phyloP scores from a whole-genome alignment of 2,329 filamentous ascomycete genomes.

The Colletotrichum eleusines region DNA sequence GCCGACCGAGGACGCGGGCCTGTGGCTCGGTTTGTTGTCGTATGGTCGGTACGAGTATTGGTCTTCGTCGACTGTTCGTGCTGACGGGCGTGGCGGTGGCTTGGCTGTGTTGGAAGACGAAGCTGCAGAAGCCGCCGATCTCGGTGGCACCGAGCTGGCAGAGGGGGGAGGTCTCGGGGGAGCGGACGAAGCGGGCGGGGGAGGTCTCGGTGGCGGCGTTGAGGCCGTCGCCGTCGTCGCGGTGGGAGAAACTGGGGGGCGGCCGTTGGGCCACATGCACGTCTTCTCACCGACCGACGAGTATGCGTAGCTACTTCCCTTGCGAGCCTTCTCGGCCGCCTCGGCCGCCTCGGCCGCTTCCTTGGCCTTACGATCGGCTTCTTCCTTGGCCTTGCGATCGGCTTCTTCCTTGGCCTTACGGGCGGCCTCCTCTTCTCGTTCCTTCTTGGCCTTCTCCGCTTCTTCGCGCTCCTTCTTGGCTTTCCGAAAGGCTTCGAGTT shows the following conservation, averaged over 20 bases:
- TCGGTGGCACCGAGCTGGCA: conserved; percentile 39
- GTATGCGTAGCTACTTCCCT: conserved; percentile 70
- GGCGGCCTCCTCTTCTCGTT: conserved; percentile 54
- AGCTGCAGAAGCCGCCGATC: conserved; percentile 46
- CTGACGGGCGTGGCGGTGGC: conserved; percentile 61
- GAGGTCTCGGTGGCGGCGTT: conserved; percentile 52
- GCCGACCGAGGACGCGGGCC: conserved; percentile 73
- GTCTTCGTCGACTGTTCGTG: conserved; percentile 73
- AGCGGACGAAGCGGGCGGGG: conserved; percentile 42
- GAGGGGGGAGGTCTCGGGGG: conserved; percentile 42
- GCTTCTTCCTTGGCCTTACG: conserved; percentile 47
- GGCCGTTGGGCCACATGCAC: conserved; percentile 76
- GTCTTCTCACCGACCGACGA: conserved; percentile 76
- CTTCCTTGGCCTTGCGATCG: conserved; percentile 50
- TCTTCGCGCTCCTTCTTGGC: conserved; percentile 57
- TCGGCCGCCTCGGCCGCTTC: conserved; percentile 50
- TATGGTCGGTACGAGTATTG: conserved; percentile 82
- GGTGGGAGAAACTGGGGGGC: conserved; percentile 58
- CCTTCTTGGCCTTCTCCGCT: conserved; percentile 58
- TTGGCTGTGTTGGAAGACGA: conserved; percentile 45
- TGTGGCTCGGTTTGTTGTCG: conserved; percentile 75
- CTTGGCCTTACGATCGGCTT: conserved; percentile 42
- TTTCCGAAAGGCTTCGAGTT: conserved; percentile 42
- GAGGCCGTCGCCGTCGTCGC: conserved; percentile 46
- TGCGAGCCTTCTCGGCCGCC: conserved; percentile 51